Conservation (phyloP, 768 basidiomycete genomes). For the Pleurotus tuber-regium region DNA sequence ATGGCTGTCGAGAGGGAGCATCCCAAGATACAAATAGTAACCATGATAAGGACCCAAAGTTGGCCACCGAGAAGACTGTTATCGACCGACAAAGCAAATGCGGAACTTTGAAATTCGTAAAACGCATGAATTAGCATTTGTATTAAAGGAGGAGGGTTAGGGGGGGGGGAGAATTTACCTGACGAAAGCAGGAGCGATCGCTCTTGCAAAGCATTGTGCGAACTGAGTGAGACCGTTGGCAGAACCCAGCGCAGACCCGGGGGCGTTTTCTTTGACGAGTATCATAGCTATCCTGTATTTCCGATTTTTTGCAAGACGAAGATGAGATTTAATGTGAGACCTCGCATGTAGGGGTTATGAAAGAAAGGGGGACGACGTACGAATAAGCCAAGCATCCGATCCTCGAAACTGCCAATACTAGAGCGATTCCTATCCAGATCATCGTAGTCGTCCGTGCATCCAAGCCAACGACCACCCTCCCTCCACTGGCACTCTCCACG, state of each 20-base stretch:
- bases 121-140: too few species aligned
- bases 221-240: conserved; percentile 59
- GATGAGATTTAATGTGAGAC: too few species aligned
- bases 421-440: conserved; percentile 49
- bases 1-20: conserved; percentile 2
- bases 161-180: conserved; percentile 46
- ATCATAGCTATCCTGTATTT: conserved; percentile 50
- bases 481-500: too few species aligned
- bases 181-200: conserved; percentile 52
- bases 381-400: conserved; percentile 46
- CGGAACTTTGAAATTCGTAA: conserved; percentile 15
- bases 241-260: conserved; percentile 48
- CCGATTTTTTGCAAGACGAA: too few species aligned
- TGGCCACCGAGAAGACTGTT: conserved; percentile 19
- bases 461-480: too few species aligned
- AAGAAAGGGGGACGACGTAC: conserved; percentile 28
- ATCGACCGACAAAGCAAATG: conserved; percentile 20
- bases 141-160: too few species aligned
- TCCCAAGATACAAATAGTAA: conserved; percentile 15
- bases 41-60: conserved; percentile 26
- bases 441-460: too few species aligned
- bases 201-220: conserved; percentile 54
- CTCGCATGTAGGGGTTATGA: too few species aligned
- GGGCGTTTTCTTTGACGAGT: conserved; percentile 48
- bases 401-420: conserved; percentile 38